Evolutionary conservation across 768 basidiomycete genomes (phyloP).

Genomic region (Gymnopilus junonius): DNA sequence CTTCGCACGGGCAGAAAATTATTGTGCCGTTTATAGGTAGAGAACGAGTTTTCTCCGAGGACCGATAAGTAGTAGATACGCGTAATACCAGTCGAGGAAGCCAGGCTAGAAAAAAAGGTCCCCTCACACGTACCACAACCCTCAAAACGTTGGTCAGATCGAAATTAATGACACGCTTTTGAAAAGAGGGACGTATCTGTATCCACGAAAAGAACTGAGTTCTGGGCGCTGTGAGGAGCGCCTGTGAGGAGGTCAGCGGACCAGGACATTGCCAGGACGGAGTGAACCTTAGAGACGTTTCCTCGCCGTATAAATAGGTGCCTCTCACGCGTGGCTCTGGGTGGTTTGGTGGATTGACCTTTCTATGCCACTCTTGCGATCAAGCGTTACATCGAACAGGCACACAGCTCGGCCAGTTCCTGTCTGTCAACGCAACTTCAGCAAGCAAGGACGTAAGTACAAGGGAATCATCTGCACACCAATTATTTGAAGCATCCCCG

Average conservation of each 20-base stretch:
- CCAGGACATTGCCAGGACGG: constrained; percentile 1
- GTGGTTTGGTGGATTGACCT: constrained; percentile 13
- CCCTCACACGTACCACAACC: neutral
- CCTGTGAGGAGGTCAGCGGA: neutral
- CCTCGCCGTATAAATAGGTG: neutral
- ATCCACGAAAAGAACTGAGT: neutral
- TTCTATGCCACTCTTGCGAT: neutral
- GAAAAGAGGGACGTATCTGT: neutral
- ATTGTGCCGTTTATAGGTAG: neutral
- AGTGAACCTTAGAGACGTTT: constrained; percentile 2
- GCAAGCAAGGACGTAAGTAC: neutral
- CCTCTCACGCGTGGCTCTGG: constrained; percentile 3
- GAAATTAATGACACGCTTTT: neutral
- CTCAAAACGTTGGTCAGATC: neutral
- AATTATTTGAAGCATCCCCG: constrained; percentile 3
- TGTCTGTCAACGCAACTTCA: neutral
- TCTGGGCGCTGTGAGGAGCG: constrained; percentile 11
- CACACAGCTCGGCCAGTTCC: constrained; percentile 15
- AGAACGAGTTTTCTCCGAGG: neutral
- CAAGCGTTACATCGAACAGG: constrained; percentile 5
- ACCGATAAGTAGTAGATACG: neutral
- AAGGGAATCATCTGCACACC: neutral
- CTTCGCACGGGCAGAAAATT: neutral
- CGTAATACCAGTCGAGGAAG: neutral
- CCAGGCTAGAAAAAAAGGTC: neutral